These are phyloP conservation scores for Thinopyrum obtusiflorum DNA, from an alignment of 202 grass and related monocot genomes.

Conservation along the genomic window DNA sequence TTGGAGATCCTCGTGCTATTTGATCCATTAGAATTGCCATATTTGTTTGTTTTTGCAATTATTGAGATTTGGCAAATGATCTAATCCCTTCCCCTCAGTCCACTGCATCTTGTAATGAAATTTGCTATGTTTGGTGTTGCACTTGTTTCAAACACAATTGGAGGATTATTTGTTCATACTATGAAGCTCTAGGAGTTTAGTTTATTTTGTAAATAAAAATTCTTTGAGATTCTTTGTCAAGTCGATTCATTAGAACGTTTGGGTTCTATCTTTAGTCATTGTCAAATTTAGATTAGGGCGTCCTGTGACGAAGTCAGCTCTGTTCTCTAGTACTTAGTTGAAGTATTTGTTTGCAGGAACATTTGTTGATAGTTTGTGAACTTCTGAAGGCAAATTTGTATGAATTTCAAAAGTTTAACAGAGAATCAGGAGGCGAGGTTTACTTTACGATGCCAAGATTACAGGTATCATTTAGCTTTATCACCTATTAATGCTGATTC, in stretches of 20 bases:
- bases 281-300: background rate
- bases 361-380: conserved; percentile 98
- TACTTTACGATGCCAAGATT: conserved; percentile 99
- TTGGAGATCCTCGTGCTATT: background rate
- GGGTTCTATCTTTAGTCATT: conserved; percentile 4
- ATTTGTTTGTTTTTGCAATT: conserved; percentile 13
- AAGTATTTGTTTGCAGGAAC: conserved; percentile 65
- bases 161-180: background rate
- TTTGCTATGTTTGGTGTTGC: conserved; percentile 13
- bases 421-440: conserved; percentile 99
- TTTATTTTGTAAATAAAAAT: background rate
- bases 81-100: background rate
- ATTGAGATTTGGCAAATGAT: conserved; percentile 12
- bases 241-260: background rate
- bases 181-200: background rate
- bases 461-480: conserved; percentile 54
- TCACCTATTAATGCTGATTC: conserved; percentile 18
- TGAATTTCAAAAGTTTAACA: conserved; percentile 99
- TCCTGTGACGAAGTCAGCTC: background rate
- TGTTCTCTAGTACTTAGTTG: conserved; percentile 18
- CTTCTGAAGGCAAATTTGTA: conserved; percentile 99
- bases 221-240: background rate
- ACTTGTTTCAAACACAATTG: conserved; percentile 1
- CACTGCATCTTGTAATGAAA: background rate
- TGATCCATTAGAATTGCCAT: background rate